These are phyloP conservation scores for Pseudozyma thailandica DNA, from an alignment of 1,284 basidiomycete genomes.

Conservation along the genomic window DNA sequence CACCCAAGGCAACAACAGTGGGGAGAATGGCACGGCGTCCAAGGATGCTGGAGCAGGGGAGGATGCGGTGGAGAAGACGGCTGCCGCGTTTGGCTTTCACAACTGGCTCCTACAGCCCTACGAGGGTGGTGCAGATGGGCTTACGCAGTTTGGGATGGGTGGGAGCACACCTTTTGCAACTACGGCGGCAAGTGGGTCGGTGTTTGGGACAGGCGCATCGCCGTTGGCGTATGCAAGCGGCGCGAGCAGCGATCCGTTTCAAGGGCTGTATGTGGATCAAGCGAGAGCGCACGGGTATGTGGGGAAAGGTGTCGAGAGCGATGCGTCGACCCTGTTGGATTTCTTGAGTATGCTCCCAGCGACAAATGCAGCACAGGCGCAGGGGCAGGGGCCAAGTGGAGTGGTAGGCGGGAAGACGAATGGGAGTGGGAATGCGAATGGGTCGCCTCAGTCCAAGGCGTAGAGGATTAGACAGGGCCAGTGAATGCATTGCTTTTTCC, in stretches of 20 bases:
- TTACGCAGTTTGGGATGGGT: constrained; percentile 1
- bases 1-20: not conserved
- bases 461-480: not conserved
- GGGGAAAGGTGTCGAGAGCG: too few species aligned
- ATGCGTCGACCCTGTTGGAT: constrained; percentile 27
- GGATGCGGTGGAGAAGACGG: constrained; percentile 1
- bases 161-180: not conserved
- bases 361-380: constrained; percentile 3
- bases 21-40: not conserved
- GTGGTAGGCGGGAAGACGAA: not conserved
- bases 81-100: constrained; percentile 42
- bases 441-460: not conserved
- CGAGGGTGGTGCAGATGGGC: constrained; percentile 32
- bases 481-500: too few species aligned
- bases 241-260: constrained; percentile 5
- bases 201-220: constrained; percentile 6
- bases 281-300: too few species aligned
- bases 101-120: constrained; percentile 48
- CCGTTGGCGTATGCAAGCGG: constrained; percentile 7
- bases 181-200: not conserved
- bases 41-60: not conserved
- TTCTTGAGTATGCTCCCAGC: constrained; percentile 29
- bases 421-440: not conserved
- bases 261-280: too few species aligned
- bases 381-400: too few species aligned